phyloP scores from a whole-genome alignment of 305 asterid genomes.

The Petunia hybrid region DNA sequence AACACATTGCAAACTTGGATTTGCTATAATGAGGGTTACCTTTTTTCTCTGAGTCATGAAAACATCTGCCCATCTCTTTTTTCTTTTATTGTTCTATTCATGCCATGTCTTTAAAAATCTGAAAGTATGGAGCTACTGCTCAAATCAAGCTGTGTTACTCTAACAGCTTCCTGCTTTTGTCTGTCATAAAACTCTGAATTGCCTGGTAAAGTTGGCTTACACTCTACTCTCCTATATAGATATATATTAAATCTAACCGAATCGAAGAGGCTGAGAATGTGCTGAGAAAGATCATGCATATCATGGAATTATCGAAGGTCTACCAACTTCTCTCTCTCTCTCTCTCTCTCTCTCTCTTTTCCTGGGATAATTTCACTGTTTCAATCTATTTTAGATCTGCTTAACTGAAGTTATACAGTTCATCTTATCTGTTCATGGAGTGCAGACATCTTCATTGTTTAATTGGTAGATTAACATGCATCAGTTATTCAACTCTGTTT shows the following conservation, averaged over 20 bases:
- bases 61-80: not conserved
- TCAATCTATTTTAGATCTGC: constrained; percentile 18
- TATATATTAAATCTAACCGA: constrained; percentile 65
- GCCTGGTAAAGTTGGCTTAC: constrained; percentile 11
- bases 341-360: not conserved
- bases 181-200: constrained; percentile 20
- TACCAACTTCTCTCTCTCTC: constrained; percentile 30
- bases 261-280: constrained; percentile 72
- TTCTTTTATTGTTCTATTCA: not conserved
- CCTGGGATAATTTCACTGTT: not conserved
- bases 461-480: not conserved
- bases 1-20: not conserved
- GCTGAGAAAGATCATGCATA: constrained; percentile 75
- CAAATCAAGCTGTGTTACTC: not conserved
- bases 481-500: not conserved
- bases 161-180: constrained; percentile 24
- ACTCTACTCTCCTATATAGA: constrained; percentile 46
- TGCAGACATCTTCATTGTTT: constrained; percentile 4
- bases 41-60: not conserved
- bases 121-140: constrained; percentile 9
- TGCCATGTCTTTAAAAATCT: not conserved
- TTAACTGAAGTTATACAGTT: constrained; percentile 12
- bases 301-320: constrained; percentile 82
- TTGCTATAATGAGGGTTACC: not conserved
- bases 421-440: not conserved